A percentile compares a stretch with the other conserved stretches of the same genome.
Conservation (phyloP, 345 rosid species). For the Eucalyptus guilfoylei region DNA sequence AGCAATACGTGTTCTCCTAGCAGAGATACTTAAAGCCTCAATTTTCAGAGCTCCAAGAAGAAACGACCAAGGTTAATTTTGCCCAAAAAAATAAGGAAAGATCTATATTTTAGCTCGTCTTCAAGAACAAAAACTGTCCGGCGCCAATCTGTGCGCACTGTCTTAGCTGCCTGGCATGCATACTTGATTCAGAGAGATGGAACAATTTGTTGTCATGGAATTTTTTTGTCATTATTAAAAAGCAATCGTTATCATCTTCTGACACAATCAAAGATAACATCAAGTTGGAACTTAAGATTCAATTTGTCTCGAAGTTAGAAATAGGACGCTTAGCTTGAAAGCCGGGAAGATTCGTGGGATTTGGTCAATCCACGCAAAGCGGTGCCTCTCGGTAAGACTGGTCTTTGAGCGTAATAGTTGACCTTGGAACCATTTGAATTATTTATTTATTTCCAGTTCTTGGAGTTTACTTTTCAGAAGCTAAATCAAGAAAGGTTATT, state of each 20-base stretch:
- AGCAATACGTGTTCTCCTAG: background rate
- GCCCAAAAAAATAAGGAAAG: background rate
- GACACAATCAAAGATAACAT: background rate
- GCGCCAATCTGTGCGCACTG: background rate
- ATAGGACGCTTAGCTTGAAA: background rate
- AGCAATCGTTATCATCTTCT: background rate
- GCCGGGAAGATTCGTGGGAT: background rate
- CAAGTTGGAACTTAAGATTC: background rate
- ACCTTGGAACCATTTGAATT: background rate
- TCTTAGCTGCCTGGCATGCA: background rate
- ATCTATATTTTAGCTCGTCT: background rate
- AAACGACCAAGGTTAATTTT: background rate
- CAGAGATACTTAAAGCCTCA: background rate
- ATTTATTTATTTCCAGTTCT: background rate
- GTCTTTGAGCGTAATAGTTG: background rate
- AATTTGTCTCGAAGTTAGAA: background rate
- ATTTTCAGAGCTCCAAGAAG: background rate
- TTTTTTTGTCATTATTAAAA: background rate
- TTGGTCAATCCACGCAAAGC: background rate
- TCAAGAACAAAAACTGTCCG: background rate
- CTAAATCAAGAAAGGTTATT: background rate
- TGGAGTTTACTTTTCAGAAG: background rate
- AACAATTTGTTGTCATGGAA: background rate
- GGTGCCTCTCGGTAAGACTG: background rate
- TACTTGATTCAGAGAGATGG: background rate